Conservation (phyloP, 2,329 filamentous ascomycete genomes). For the Orbilia blumenaviensis region DNA sequence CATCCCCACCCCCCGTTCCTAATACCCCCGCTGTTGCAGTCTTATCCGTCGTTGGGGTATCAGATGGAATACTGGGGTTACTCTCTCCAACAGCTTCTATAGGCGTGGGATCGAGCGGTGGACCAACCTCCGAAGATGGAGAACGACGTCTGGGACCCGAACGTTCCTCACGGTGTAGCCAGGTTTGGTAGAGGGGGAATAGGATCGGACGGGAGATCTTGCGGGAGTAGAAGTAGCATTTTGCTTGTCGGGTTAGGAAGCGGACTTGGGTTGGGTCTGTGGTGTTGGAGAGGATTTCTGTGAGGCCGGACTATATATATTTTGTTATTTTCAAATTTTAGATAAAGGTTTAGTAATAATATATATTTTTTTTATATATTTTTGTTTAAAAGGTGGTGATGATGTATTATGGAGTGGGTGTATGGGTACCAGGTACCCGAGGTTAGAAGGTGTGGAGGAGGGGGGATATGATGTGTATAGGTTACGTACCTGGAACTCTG, state of each 20-base stretch:
- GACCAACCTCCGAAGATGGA: constrained; percentile 57
- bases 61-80: constrained; percentile 23
- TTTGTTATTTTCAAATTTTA: too few relatives aligned
- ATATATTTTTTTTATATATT: constrained; percentile 6
- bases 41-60: constrained; percentile 17
- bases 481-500: constrained; percentile 71
- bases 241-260: constrained; percentile 72
- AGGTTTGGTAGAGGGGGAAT: constrained; percentile 71
- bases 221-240: constrained; percentile 74
- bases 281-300: constrained; percentile 71
- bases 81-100: constrained; percentile 28
- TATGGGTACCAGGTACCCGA: not conserved
- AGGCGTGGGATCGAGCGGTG: constrained; percentile 60
- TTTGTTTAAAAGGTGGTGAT: not conserved
- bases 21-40: not conserved
- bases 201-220: constrained; percentile 63
- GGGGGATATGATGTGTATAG: not conserved
- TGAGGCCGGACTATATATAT: constrained; percentile 70
- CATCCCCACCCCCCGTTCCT: too few relatives aligned
- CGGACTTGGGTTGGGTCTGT: constrained; percentile 67
- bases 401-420: not conserved
- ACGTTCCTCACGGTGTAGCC: constrained; percentile 63
- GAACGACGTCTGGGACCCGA: constrained; percentile 44
- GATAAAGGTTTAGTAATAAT: too few relatives aligned
- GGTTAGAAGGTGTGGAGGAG: not conserved